phyloP scores from a whole-genome alignment of 2,329 filamentous ascomycete genomes.

The Penicillium sp. region DNA sequence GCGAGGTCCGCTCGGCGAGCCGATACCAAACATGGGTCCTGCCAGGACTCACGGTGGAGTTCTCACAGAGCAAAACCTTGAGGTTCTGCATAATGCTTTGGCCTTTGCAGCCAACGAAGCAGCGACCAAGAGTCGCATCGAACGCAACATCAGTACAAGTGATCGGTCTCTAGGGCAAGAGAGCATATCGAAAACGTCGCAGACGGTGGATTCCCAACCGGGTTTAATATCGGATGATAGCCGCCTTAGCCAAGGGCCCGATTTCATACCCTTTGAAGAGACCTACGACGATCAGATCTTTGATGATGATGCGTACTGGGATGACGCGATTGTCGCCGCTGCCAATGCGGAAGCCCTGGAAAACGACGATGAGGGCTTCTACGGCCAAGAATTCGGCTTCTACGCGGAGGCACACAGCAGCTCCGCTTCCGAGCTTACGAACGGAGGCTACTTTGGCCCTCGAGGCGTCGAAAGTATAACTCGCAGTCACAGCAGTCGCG shows the following conservation, averaged over 20 bases:
- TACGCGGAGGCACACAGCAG: slow-evolving; percentile 63
- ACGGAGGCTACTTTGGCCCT: slow-evolving; percentile 86
- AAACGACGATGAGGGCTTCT: slow-evolving; percentile 89
- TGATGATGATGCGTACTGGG: slow-evolving; percentile 68
- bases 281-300: slow-evolving; percentile 52
- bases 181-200: slow-evolving; percentile 34
- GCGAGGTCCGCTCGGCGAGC: slow-evolving; percentile 27
- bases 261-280: slow-evolving; percentile 40
- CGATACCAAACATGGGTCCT: slow-evolving; percentile 35
- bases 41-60: slow-evolving; percentile 34
- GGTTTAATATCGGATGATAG: slow-evolving; percentile 52
- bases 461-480: slow-evolving; percentile 61
- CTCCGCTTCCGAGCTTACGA: slow-evolving; percentile 60
- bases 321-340: slow-evolving; percentile 89
- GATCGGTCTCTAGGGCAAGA: slow-evolving; percentile 39
- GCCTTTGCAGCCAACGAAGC: slow-evolving; percentile 78
- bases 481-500: slow-evolving; percentile 69
- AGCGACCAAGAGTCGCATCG: slow-evolving; percentile 71
- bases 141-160: slow-evolving; percentile 56
- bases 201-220: slow-evolving; percentile 41
- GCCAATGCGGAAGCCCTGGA: slow-evolving; percentile 92
- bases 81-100: slow-evolving; percentile 78
- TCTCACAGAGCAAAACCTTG: slow-evolving; percentile 58
- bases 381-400: slow-evolving; percentile 95
- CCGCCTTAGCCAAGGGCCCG: slow-evolving; percentile 47